Evolutionary conservation across 2,329 filamentous ascomycete genomes (phyloP).

Genomic region (Paecilomyces variotii): DNA sequence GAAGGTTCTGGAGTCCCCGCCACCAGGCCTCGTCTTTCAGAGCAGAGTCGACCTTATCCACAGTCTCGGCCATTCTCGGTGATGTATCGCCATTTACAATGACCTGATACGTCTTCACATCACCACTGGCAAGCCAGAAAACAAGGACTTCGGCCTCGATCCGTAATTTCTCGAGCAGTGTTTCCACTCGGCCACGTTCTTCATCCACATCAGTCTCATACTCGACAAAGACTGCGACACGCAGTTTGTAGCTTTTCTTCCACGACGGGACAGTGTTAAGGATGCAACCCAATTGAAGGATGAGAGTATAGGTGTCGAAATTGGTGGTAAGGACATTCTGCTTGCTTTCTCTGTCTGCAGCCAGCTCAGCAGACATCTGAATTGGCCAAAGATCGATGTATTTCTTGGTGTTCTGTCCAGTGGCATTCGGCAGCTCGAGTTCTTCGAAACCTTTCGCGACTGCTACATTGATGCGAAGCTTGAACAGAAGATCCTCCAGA

Average conservation of each 20-base stretch:
- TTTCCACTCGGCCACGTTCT: constrained; percentile 62
- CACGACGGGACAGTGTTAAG: constrained; percentile 72
- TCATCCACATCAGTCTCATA: constrained; percentile 78
- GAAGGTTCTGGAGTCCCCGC: constrained; percentile 58
- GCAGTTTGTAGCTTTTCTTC: constrained; percentile 63
- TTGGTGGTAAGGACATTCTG: constrained; percentile 71
- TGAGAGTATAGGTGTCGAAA: constrained; percentile 85
- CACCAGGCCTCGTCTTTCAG: constrained; percentile 74
- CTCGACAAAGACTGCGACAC: constrained; percentile 81
- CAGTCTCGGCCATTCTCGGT: constrained; percentile 46
- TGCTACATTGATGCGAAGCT: constrained; percentile 74
- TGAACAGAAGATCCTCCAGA: constrained; percentile 70
- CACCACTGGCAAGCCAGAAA: constrained; percentile 71
- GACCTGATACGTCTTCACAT: constrained; percentile 63
- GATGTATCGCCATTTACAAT: constrained; percentile 63
- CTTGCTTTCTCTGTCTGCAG: constrained; percentile 55
- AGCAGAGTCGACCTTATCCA: constrained; percentile 56
- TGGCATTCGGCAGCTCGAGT: constrained; percentile 60
- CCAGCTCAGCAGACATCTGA: constrained; percentile 82
- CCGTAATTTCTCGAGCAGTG: constrained; percentile 68
- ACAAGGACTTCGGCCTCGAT: constrained; percentile 74
- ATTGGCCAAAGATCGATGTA: constrained; percentile 89
- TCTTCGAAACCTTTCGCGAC: constrained; percentile 73
- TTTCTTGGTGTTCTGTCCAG: constrained; percentile 56
- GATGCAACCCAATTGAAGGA: constrained; percentile 78